Percentiles rank a stretch among this genome's conserved stretches.
Conservation (phyloP, 139 green algal genomes). For the Chlorella ohadii region DNA sequence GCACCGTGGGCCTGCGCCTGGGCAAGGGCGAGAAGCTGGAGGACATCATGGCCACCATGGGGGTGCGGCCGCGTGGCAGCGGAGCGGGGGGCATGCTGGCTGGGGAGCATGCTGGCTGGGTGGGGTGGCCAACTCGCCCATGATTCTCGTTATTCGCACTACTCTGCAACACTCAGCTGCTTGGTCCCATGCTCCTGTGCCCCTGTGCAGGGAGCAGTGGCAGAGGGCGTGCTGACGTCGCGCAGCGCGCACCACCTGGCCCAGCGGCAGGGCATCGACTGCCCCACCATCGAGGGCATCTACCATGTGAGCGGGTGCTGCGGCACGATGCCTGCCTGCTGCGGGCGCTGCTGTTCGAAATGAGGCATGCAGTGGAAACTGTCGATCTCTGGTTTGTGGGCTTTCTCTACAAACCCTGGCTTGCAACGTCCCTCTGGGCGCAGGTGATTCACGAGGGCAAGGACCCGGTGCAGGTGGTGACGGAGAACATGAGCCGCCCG, state of each 20-base stretch:
- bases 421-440: neutral
- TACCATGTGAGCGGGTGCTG: conserved; percentile 39
- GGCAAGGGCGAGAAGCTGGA: conserved; percentile 68
- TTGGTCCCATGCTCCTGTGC: neutral
- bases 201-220: conserved; percentile 60
- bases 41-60: conserved; percentile 66
- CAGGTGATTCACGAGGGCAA: conserved; percentile 62
- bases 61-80: neutral
- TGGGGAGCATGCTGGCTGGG: neutral
- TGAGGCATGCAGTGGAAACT: too few species aligned
- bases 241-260: conserved; percentile 64
- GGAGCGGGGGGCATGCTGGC: neutral
- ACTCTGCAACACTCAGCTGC: too few species aligned
- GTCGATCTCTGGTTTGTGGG: too few species aligned
- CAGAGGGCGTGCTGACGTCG: conserved; percentile 85
- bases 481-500: conserved; percentile 45
- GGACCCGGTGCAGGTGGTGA: conserved; percentile 57
- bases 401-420: too few species aligned
- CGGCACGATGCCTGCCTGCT: neutral
- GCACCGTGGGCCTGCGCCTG: conserved; percentile 64
- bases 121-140: too few species aligned
- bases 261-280: conserved; percentile 69
- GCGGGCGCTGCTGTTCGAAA: neutral
- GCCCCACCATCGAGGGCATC: conserved; percentile 86
- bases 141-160: too few species aligned